Percentiles rank a stretch among this genome's conserved stretches.
phyloP scores from a whole-genome alignment of 768 basidiomycete genomes.

The Tricholoma hemisulphureum region DNA sequence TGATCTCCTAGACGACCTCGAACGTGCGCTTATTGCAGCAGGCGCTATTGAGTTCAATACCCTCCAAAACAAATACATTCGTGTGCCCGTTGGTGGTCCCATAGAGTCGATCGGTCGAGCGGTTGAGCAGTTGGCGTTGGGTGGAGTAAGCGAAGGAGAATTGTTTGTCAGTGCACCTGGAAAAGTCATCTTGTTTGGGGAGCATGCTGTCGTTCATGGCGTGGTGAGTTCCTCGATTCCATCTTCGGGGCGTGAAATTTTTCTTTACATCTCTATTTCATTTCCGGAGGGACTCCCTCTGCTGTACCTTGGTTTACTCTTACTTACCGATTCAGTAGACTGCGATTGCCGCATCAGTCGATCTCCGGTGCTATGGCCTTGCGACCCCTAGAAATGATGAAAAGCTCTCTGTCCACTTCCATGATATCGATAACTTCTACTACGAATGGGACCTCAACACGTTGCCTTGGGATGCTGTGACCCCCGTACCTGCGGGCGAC shows the following conservation, averaged over 20 bases:
- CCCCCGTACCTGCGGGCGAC: constrained; percentile 48
- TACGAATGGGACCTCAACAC: constrained; percentile 77
- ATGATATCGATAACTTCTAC: constrained; percentile 75
- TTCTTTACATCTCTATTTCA: neutral
- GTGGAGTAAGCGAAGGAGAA: constrained; percentile 42
- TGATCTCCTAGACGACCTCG: constrained; percentile 93
- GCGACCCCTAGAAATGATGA: constrained; percentile 71
- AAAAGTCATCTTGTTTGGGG: constrained; percentile 97
- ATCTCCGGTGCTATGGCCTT: constrained; percentile 91
- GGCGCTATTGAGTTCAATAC: constrained; percentile 74
- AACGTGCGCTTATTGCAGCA: constrained; percentile 86
- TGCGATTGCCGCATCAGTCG: constrained; percentile 92
- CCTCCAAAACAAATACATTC: constrained; percentile 51
- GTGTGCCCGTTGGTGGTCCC: constrained; percentile 29
- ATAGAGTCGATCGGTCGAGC: constrained; percentile 50
- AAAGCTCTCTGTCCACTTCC: constrained; percentile 71
- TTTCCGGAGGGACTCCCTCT: constrained; percentile 1
- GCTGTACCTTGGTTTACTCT: constrained; percentile 3
- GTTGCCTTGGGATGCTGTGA: constrained; percentile 78
- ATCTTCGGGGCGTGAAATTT: neutral
- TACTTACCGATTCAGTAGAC: constrained; percentile 50
- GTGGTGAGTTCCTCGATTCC: constrained; percentile 59
- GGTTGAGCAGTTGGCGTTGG: constrained; percentile 63
- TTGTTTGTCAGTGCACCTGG: constrained; percentile 96
- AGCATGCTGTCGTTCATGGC: constrained; percentile 98